phyloP scores from a whole-genome alignment of 2,329 filamentous ascomycete species.

The Atkinsonella texensis region DNA sequence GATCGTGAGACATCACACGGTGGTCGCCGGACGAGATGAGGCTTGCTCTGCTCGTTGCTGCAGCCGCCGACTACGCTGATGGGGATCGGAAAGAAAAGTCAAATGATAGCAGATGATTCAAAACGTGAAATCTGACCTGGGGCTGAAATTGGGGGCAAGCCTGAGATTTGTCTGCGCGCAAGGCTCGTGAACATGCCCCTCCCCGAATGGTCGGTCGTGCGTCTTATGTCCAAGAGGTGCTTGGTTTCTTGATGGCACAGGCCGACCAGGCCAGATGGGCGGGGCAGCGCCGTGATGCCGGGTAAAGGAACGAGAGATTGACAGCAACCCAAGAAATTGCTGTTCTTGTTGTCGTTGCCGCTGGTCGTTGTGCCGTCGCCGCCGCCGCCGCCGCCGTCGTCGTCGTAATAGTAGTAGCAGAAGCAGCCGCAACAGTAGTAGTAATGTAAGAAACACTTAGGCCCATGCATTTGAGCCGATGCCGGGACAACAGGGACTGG shows the following conservation, averaged over 20 bases:
- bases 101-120: background rate
- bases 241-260: background rate
- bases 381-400: background rate
- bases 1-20: slow-evolving; percentile 39
- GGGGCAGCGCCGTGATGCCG: background rate
- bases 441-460: background rate
- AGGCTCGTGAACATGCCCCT: slow-evolving; percentile 1
- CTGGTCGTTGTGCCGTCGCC: too few species aligned
- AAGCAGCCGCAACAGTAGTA: too few species aligned
- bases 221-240: background rate
- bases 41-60: background rate
- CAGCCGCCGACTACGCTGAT: background rate
- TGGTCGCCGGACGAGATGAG: background rate
- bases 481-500: slow-evolving; percentile 12
- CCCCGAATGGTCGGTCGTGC: slow-evolving; percentile 3
- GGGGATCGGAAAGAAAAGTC: background rate
- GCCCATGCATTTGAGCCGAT: slow-evolving; percentile 5
- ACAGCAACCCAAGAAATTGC: background rate
- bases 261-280: slow-evolving; percentile 5
- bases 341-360: background rate
- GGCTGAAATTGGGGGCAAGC: background rate
- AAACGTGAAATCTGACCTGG: background rate
- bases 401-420: background rate
- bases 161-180: background rate
- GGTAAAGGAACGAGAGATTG: background rate